A percentile compares a stretch with the other conserved stretches of the same genome.
Conservation (phyloP, 176 grass and related monocot species). For the Rhynchospora pubera region DNA sequence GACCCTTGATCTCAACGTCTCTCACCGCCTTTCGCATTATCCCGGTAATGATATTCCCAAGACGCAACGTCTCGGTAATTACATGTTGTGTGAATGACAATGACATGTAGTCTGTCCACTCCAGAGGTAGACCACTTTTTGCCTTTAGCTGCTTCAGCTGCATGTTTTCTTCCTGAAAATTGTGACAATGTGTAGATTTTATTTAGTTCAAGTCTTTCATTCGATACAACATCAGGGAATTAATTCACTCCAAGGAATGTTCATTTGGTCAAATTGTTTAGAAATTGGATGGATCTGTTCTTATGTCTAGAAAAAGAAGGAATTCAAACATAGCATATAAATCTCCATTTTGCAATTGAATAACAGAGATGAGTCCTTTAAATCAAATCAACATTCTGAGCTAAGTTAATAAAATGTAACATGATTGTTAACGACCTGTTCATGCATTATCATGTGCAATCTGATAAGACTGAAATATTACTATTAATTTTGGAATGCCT, state of each 20-base stretch:
- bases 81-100: constrained; percentile 90
- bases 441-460: background rate
- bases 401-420: background rate
- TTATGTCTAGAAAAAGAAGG: background rate
- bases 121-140: constrained; percentile 36
- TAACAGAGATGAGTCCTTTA: background rate
- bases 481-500: background rate
- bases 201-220: background rate
- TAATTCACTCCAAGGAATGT: constrained; percentile 13
- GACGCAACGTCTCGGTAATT: constrained; percentile 68
- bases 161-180: constrained; percentile 80
- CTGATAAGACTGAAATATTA: background rate
- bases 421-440: background rate
- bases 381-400: background rate
- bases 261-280: background rate
- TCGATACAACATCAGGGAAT: background rate
- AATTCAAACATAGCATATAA: background rate
- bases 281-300: background rate
- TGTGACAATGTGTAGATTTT: background rate
- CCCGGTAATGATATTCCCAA: constrained; percentile 89
- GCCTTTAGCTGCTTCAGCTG: constrained; percentile 53
- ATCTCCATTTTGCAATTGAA: background rate
- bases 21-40: constrained; percentile 90
- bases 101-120: constrained; percentile 91
- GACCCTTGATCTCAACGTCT: constrained; percentile 79